Evolutionary conservation across 768 basidiomycete genomes (phyloP), one percentile per base, ranked within the genome.

Genomic region (Mrakia hoshinonis): DNA sequence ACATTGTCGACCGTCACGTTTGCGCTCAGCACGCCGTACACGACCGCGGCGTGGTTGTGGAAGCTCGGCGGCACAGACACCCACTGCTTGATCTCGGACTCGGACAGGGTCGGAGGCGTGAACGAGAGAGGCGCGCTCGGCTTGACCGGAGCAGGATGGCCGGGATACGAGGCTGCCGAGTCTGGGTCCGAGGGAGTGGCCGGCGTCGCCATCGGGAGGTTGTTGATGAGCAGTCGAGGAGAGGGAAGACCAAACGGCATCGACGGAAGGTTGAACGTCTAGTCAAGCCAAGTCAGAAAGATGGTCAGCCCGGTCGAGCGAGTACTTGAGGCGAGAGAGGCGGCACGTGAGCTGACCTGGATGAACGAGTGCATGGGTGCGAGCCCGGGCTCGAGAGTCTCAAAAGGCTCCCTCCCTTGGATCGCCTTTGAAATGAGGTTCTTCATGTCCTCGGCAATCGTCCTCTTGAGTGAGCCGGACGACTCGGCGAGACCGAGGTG

Each of bases 41-140:
- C 31, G 34, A 22, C 34, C 31, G 58, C 34, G 15, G 58, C 58
- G 36, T 61, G 58, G 36, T 31, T 61, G 58, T 61, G 58, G 58
- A 61, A 61, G 22, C 31, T 36, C 20, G 31, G 58, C 31, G 58
- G 58, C 31, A 61, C 11, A 20, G 58, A 20, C 18, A 61, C 58
- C 20, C 36, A 22, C 13, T 61, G 58, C 4, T 61, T 36, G 58
- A 61, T 31, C 10, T 61, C 58, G 22, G 34, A 5, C 15, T 39
- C 36, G 58, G 31, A 22, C 22, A 61, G 31, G 22, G 58, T 6
- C 9, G 58, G 58, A 20, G 58, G 58, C n/a, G 58, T 61, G 34
- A 39, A 61, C 3, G 36, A 39, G 0, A 22, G 36, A 4, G 58
- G 36, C n/a, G 58, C 10, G 31, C 31, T 36, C 22, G 58, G 36